phyloP scores from a whole-genome alignment of 257 asterid species.

The Solanum etuberosum region DNA sequence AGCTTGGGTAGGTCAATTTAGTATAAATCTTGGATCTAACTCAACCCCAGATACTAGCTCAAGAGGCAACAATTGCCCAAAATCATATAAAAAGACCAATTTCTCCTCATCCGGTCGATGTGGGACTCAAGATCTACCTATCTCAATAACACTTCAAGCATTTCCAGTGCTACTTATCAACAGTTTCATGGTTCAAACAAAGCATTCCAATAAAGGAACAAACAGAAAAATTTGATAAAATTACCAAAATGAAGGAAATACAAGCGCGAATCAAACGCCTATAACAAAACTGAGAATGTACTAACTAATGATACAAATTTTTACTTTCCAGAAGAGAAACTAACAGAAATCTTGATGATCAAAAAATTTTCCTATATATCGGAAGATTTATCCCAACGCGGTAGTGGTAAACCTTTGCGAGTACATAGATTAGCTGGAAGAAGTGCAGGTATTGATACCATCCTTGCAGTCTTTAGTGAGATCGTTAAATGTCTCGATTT shows the following conservation, averaged over 20 bases:
- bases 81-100: accelerated
- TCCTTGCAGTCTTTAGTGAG: slow-evolving; percentile 73
- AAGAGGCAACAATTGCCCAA: accelerated
- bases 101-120: neutral
- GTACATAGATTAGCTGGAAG: slow-evolving; percentile 24
- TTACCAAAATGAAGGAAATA: neutral
- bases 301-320: neutral
- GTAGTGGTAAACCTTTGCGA: neutral
- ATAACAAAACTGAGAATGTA: neutral
- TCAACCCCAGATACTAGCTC: neutral
- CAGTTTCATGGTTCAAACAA: neutral
- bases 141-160: neutral
- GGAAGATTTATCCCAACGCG: neutral
- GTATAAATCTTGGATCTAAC: no score
- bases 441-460: slow-evolving; percentile 54
- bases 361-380: neutral
- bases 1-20: no score
- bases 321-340: neutral
- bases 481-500: slow-evolving; percentile 75
- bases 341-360: neutral
- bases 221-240: neutral
- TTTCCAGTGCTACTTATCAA: neutral
- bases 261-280: neutral
- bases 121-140: neutral
- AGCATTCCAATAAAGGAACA: neutral